Evolutionary conservation across 441 rosid genomes (phyloP), one percentile per base, ranked within the genome.

Genomic region (Pelargonium myrrhifolium): DNA sequence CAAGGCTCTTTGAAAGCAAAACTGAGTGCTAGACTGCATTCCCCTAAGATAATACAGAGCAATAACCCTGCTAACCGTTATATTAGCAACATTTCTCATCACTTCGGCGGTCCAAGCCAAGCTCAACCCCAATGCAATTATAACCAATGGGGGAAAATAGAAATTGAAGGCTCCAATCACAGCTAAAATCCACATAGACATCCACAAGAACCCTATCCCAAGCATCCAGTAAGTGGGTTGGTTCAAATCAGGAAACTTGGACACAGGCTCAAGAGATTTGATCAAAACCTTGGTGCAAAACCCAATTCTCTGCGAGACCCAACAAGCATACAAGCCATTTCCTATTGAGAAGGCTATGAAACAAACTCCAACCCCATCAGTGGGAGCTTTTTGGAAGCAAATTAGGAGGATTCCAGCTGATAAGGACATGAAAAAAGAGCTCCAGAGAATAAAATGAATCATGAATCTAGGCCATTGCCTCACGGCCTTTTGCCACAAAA

Each of bases 131-230:
- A 94, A 65, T 9, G 45, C 85, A 40, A 84, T 78, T 51, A 94
- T 88, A 65, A 81, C 70, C 70, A 94, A 69, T 10, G 96, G 83
- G 0, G 86, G 83, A 4, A 47, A 56, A 72, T 73, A 64, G 76
- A 94, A 94, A 71, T 94, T 89, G 75, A 83, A 68, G 3, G 99
- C 96, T 77, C 99, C 97, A 28, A 92, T 55, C 47, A 94, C 86
- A 62, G 94, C 97, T 58, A 91, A 78, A 56, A 85, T 88, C 99
- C 97, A 94, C 31, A 94, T 17, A 6, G 97, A 94, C 95, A 91
- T 91, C 99, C 99, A 94, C 55, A 92, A 4, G 85, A 92, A 91
- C 15, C 99, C 99, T 45, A 78, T 77, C 20, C 82, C 89, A 67
- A 94, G 87, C 93, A 89, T 88, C 78, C 75, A 86, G 53, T 91